Conservation (phyloP, 495 filamentous ascomycete genomes). For the Lasiosphaeris hirsuta region DNA sequence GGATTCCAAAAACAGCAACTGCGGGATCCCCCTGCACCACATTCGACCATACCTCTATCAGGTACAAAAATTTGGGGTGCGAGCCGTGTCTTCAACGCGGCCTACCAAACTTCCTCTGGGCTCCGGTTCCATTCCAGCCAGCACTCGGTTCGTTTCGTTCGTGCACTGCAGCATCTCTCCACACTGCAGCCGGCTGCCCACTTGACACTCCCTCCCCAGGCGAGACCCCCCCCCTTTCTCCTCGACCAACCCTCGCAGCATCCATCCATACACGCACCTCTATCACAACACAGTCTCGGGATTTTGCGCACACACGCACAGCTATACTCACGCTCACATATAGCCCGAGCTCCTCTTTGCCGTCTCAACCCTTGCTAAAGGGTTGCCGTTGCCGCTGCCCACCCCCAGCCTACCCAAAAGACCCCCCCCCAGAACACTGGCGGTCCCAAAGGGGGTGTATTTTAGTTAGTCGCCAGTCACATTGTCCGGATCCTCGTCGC, state of each 20-base stretch:
- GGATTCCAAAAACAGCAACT: conserved; percentile 38
- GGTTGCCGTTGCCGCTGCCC: conserved; percentile 18
- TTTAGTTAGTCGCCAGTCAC: conserved; percentile 28
- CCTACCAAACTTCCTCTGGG: conserved; percentile 26
- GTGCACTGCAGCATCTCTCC: conserved; percentile 33
- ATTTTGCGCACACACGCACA: conserved; percentile 7
- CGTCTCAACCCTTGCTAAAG: conserved; percentile 24
- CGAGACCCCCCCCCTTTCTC: conserved; percentile 10
- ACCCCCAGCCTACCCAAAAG: conserved; percentile 16
- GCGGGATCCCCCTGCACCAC: conserved; percentile 30
- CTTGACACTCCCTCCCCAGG: conserved; percentile 12
- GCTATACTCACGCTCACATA: conserved; percentile 22
- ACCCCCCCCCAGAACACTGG: conserved; percentile 2
- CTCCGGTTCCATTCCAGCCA: conserved; percentile 32
- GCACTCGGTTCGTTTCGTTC: conserved; percentile 30
- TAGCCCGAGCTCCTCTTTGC: conserved; percentile 26
- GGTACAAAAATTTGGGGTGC: conserved; percentile 34
- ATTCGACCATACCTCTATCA: conserved; percentile 26
- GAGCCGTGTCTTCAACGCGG: conserved; percentile 30
- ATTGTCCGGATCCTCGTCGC: conserved; percentile 26
- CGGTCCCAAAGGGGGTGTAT: conserved; percentile 25
- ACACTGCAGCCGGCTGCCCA: conserved; percentile 23
- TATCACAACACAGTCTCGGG: not conserved
- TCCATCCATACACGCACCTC: conserved; percentile 8
- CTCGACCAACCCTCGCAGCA: conserved; percentile 7